Percentiles rank a stretch among this genome's conserved stretches.
Evolutionary conservation across 2,329 filamentous ascomycete species (phyloP).

Genomic region (Cordyceps tenuipes): DNA sequence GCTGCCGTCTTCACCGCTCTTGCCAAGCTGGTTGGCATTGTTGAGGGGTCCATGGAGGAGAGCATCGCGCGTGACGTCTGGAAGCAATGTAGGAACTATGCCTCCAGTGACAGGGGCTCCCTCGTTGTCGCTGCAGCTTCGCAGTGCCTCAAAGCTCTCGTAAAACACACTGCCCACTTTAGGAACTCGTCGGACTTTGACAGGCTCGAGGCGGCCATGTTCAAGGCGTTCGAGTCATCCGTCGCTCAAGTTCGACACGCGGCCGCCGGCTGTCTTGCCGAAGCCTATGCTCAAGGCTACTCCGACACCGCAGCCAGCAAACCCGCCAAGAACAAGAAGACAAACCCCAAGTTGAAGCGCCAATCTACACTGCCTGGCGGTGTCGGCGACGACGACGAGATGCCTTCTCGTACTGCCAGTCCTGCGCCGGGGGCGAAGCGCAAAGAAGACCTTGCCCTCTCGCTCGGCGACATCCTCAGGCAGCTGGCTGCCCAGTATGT

Average conservation of each 20-base stretch:
- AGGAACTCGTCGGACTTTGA: slow-evolving; percentile 87
- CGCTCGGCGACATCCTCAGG: slow-evolving; percentile 68
- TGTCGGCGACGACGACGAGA: slow-evolving; percentile 66
- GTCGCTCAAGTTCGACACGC: slow-evolving; percentile 72
- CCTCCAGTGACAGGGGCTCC: slow-evolving; percentile 70
- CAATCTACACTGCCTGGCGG: slow-evolving; percentile 47
- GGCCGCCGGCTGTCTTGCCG: slow-evolving; percentile 75
- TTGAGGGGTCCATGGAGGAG: slow-evolving; percentile 74
- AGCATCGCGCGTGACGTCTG: slow-evolving; percentile 78
- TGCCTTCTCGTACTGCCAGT: slow-evolving; percentile 59
- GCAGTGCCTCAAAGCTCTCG: slow-evolving; percentile 66
- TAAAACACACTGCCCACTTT: slow-evolving; percentile 70
- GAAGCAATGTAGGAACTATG: slow-evolving; percentile 78
- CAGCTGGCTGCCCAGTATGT: slow-evolving; percentile 75
- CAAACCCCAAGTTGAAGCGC: slow-evolving; percentile 54
- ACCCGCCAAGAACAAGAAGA: slow-evolving; percentile 59
- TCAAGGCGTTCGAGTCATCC: slow-evolving; percentile 77
- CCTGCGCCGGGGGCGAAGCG: slow-evolving; percentile 62
- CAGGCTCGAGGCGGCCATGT: slow-evolving; percentile 69
- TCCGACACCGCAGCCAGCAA: slow-evolving; percentile 38
- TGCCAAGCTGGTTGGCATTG: slow-evolving; percentile 66
- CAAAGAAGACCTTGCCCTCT: slow-evolving; percentile 62
- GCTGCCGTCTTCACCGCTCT: slow-evolving; percentile 69
- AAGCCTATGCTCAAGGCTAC: slow-evolving; percentile 74
- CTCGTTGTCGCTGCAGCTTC: slow-evolving; percentile 74